These are phyloP conservation scores for Adansonia gregorii DNA, from an alignment of 441 rosid species.

Conservation along the genomic window DNA sequence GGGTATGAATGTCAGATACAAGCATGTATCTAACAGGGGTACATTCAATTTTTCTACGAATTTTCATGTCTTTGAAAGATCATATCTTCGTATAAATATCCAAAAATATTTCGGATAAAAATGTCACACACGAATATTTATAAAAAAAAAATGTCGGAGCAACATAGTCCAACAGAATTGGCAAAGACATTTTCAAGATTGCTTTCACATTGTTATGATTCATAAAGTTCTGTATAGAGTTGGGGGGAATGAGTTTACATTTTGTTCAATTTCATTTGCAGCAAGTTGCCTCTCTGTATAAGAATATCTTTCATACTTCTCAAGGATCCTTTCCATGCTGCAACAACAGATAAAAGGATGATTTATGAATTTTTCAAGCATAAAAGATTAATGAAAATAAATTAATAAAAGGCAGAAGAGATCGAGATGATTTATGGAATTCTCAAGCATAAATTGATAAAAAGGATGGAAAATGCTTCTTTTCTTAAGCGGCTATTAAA, in stretches of 20 bases:
- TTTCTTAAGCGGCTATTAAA: not conserved
- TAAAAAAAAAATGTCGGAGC: no score
- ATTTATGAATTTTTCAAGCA: not conserved
- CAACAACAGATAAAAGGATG: not conserved
- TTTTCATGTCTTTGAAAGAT: no score
- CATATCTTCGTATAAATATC: no score
- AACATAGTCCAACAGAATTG: not conserved
- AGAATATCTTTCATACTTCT: slow-evolving; percentile 80
- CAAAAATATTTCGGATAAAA: no score
- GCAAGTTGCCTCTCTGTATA: slow-evolving; percentile 71
- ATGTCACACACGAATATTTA: no score
- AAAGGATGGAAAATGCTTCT: not conserved
- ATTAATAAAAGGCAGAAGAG: not conserved
- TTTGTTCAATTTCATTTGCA: slow-evolving; percentile 49
- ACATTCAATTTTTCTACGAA: no score
- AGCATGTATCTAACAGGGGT: no score
- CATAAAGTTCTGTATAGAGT: not conserved
- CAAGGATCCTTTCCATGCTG: slow-evolving; percentile 96
- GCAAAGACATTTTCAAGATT: not conserved
- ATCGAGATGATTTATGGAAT: no score
- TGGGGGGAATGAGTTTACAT: slow-evolving; percentile 37
- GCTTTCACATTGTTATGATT: no score
- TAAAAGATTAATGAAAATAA: not conserved
- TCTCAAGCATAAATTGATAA: no score
- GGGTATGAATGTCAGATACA: no score